A percentile compares a stretch with the other conserved stretches of the same genome.
Evolutionary conservation across 116 monocot genomes (phyloP).

Genomic region (Trichopus zeylanicus): DNA sequence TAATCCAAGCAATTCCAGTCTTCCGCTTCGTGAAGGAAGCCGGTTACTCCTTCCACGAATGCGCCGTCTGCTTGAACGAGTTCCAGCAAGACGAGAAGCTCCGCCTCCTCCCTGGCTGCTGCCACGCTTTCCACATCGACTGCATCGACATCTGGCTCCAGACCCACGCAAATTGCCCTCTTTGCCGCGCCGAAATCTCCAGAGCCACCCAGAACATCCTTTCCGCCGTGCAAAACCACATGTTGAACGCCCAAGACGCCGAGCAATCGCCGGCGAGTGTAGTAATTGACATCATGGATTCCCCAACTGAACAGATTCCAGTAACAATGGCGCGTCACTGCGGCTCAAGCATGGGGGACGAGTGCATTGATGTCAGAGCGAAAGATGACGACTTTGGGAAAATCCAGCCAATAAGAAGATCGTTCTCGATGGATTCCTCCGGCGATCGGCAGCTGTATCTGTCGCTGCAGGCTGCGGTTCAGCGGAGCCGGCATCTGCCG

Average conservation of each 20-base stretch:
- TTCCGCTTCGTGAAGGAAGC: conserved; percentile 15
- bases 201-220: neutral
- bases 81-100: conserved; percentile 48
- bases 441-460: conserved; percentile 32
- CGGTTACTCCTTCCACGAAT: conserved; percentile 20
- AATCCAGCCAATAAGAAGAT: conserved; percentile 52
- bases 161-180: conserved; percentile 45
- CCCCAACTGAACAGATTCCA: neutral
- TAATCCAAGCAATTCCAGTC: conserved; percentile 32
- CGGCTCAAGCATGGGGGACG: conserved; percentile 50
- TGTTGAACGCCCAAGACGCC: neutral
- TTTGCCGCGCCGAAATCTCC: conserved; percentile 41
- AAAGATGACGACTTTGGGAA: conserved; percentile 29
- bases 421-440: conserved; percentile 70
- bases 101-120: conserved; percentile 42
- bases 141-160: conserved; percentile 82
- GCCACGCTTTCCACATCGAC: conserved; percentile 66
- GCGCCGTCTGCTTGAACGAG: conserved; percentile 53
- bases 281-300: neutral
- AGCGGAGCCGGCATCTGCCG: conserved; percentile 1
- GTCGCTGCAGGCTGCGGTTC: conserved; percentile 38
- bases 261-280: too few relatives aligned
- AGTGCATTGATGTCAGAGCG: conserved; percentile 42
- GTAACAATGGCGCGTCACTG: too few relatives aligned
- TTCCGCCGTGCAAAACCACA: too few relatives aligned